Evolutionary conservation across 495 filamentous ascomycete genomes (phyloP), one percentile per base, ranked within the genome.

Genomic region (Aspergillus funiculosus): DNA sequence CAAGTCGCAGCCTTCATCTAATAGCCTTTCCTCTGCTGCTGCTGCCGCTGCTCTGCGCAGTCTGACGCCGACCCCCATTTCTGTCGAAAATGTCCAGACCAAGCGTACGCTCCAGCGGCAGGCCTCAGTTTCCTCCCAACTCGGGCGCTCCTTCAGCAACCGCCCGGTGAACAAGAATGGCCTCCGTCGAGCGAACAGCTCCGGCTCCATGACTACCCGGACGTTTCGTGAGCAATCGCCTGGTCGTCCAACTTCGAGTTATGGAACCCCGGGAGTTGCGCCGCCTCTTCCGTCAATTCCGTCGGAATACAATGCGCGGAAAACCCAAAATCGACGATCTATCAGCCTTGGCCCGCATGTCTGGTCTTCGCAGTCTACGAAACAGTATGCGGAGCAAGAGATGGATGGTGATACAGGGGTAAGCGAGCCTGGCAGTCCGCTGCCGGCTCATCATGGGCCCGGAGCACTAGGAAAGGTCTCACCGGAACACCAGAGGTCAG

Each of bases 41-140:
- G 89, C 89, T 2, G 87, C 87, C 6, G 80, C 89, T 14, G 89
- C 89, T 14, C 72, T 95, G 31, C 79, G 84, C 43, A 85, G 82
- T 30, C 79, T 81, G 51, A 80, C 87, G 5, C 79, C 80, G 22
- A 82, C 84, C 20, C 89, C 89, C 30, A 86, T 79, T 10, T 74
- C 76, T 14, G 82, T 94, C 28, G 86, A 79, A 55, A 78, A 89
- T 67, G 79, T 94, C 21, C 80, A 90, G 62, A 94, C 89, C 0
- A 94, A 89, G 63, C 85, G 89, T 43, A 92, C 87, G 59, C 53
- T 81, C 45, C 80, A 84, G 52, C 79, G 89, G 31, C 78, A 78
- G 49, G 67, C 72, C 18, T 94, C 87, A 6, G 58, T 73, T 36
- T 83, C 87, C 11, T 90, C 89, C 13, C 69, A 76, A 28, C 71